These are phyloP conservation scores for Hammondia hammondi DNA, from an alignment of 169 alveolate species.

Conservation along the genomic window DNA sequence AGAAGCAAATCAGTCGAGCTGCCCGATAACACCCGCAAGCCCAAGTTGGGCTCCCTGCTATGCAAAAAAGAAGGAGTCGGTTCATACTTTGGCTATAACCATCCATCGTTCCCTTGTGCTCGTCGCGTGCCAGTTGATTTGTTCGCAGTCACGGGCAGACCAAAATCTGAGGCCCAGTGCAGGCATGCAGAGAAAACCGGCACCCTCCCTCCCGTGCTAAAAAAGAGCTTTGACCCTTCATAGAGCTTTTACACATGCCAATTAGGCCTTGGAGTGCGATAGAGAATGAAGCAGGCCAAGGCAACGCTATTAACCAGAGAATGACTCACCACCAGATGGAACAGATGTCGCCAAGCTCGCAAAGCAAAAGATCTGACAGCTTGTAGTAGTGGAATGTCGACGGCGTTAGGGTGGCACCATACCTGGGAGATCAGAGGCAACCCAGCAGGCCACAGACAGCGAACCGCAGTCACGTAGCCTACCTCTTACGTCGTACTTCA, in stretches of 20 bases:
- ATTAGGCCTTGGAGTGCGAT: neutral
- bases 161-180: neutral
- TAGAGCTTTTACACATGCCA: neutral
- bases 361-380: neutral
- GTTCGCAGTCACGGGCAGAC: neutral
- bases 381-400: neutral
- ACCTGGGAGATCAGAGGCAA: neutral
- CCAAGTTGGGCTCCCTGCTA: too few species aligned
- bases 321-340: slow-evolving; percentile 8
- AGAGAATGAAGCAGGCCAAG: neutral
- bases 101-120: too few species aligned
- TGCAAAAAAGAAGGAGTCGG: too few species aligned
- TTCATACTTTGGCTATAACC: too few species aligned
- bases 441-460: neutral
- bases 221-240: neutral
- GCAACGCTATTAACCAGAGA: neutral
- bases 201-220: neutral
- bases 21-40: too few species aligned
- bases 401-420: neutral
- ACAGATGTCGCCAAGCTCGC: slow-evolving; percentile 7
- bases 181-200: neutral
- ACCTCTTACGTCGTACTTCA: too few species aligned
- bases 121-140: too few species aligned
- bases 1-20: too few species aligned
- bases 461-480: too few species aligned